phyloP scores from a whole-genome alignment of 495 filamentous ascomycete species.

The Aspergillus panamensis region DNA sequence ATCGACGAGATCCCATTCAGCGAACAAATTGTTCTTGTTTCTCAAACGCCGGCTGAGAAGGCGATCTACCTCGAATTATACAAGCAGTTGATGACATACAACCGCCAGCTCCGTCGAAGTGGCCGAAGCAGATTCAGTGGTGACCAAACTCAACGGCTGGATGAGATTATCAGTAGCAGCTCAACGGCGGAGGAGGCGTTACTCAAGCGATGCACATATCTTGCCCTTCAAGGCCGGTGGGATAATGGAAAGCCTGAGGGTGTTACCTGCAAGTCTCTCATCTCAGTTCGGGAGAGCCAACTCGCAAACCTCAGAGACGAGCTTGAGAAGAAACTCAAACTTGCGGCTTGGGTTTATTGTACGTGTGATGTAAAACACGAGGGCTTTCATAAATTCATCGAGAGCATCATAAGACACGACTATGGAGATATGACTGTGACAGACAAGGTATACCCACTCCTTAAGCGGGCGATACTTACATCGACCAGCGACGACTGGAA shows the following conservation, averaged over 20 bases:
- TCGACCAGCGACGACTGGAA: conserved; percentile 27
- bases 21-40: conserved; percentile 37
- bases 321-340: conserved; percentile 25
- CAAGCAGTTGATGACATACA: conserved; percentile 39
- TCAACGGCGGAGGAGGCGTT: conserved; percentile 43
- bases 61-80: conserved; percentile 48
- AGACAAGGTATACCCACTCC: conserved; percentile 8
- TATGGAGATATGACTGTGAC: conserved; percentile 29
- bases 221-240: conserved; percentile 18
- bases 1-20: conserved; percentile 41
- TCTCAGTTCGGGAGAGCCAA: conserved; percentile 27
- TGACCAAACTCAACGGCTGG: conserved; percentile 39
- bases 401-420: conserved; percentile 23
- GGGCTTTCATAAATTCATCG: conserved; percentile 25
- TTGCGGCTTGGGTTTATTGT: conserved; percentile 35
- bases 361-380: conserved; percentile 16
- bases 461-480: conserved; percentile 16
- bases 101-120: conserved; percentile 38
- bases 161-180: conserved; percentile 41
- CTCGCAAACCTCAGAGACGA: conserved; percentile 30
- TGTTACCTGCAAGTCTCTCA: conserved; percentile 22
- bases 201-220: conserved; percentile 44
- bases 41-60: conserved; percentile 39
- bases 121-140: conserved; percentile 31
- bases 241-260: conserved; percentile 16